Evolutionary conservation across 257 asterid species (phyloP), one percentile per base, ranked within the genome.

Genomic region (Solanum paucissectum): DNA sequence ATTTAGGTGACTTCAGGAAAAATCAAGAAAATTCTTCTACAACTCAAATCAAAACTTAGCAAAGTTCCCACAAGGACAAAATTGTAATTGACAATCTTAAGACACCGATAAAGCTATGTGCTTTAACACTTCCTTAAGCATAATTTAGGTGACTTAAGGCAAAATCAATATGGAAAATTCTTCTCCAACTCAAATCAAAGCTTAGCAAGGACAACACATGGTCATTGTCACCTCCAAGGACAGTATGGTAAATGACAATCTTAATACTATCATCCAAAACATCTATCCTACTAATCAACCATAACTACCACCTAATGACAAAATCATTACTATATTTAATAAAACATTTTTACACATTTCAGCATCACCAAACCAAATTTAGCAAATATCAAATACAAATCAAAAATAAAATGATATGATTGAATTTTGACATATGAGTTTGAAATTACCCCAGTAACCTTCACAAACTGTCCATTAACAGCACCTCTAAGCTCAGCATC

Each of bases 401-500:
- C 2, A 38, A 8, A 40, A 16, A 71, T 72, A 72, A 33, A 72
- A 72, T 72, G 25, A 33, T 72, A 72, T 1, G 23, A 34, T 9
- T 34, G 79, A 32, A 33, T 18, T 72, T 72, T 33, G 55, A 33
- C 40, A n/a, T 64, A n/a, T 42, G 83, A 71, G 71, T 29, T 23
- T 7, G 73, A 72, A 71, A 86, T 86, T 94, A 95, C 98, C 98
- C 98, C 98, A 46, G 98, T 93, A 89, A 94, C 96, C 93, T 95
- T 95, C 88, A 95, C 96, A 91, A 79, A 93, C 91, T 94, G 98
- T 46, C 98, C 98, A 92, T 95, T 98, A 75, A 93, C 88, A 79
- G 97, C 98, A 64, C 95, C 95, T 91, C 98, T 91, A 83, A 94
- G 96, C 94, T 94, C 98, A 60, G 93, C 94, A 87, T 94, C 94